Conservation (phyloP, 768 basidiomycete genomes). For the Lactifluus hygrophoroides region DNA sequence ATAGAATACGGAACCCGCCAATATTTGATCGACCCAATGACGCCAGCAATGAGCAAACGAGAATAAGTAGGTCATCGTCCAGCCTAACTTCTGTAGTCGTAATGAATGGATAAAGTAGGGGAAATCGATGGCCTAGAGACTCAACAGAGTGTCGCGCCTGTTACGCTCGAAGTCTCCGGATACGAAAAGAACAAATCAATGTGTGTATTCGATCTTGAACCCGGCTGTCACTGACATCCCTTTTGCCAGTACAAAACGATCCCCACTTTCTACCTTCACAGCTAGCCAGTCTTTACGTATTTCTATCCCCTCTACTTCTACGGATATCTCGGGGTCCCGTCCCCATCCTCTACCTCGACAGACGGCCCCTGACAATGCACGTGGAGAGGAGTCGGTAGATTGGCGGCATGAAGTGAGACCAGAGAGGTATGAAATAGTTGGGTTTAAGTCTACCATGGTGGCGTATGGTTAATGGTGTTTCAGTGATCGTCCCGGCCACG, state of each 20-base stretch:
- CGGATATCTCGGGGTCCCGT: background rate
- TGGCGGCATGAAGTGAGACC: background rate
- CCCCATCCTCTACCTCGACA: background rate
- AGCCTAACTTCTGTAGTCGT: background rate
- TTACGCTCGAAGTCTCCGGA: constrained; percentile 9
- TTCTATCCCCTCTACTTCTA: background rate
- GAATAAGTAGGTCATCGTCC: background rate
- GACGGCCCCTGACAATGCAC: background rate
- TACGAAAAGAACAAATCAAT: background rate
- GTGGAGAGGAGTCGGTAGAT: background rate
- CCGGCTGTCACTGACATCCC: background rate
- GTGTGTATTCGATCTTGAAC: background rate
- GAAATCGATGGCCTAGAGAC: background rate
- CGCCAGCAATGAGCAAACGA: background rate
- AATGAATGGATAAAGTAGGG: background rate
- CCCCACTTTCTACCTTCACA: background rate
- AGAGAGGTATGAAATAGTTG: background rate
- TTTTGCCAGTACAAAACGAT: constrained; percentile 1
- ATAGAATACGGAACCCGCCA: background rate
- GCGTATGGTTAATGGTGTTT: background rate
- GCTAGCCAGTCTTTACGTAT: background rate
- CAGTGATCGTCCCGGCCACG: constrained; percentile 1
- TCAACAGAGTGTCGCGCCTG: background rate
- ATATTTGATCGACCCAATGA: background rate
- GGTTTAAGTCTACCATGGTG: background rate